phyloP scores from a whole-genome alignment of 805 yeast genomes.

The Hanseniaspora osmophila region DNA sequence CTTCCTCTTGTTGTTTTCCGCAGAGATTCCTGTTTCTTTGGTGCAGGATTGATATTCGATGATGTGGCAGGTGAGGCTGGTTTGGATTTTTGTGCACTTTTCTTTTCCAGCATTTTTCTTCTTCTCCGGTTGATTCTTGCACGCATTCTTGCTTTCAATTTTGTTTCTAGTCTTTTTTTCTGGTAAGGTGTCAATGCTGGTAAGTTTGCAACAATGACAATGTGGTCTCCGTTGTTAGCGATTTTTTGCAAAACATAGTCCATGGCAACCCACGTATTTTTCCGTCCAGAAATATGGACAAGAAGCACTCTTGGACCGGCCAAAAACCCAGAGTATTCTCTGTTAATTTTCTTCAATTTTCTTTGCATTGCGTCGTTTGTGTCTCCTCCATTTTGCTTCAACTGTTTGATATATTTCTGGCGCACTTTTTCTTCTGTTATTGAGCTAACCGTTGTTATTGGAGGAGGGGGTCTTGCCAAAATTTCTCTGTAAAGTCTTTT shows the following conservation, averaged over 20 bases:
- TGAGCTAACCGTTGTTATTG: not conserved
- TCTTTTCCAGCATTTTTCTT: conserved; percentile 1
- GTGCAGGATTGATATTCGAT: not conserved
- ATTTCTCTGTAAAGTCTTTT: not conserved
- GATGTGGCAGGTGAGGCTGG: conserved; percentile 5
- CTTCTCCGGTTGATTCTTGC: conserved; percentile 14
- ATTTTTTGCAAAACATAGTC: conserved; percentile 51
- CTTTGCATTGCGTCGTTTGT: conserved; percentile 6
- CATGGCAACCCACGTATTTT: conserved; percentile 70
- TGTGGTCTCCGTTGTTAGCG: conserved; percentile 50
- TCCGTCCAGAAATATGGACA: conserved; percentile 55
- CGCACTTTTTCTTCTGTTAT: not conserved
- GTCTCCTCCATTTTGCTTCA: conserved; percentile 1
- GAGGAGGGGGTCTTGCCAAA: not conserved
- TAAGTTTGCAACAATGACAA: conserved; percentile 41
- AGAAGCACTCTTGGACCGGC: conserved; percentile 34
- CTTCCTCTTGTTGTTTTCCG: conserved; percentile 1
- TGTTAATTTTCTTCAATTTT: conserved; percentile 14
- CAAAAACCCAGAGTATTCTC: conserved; percentile 16
- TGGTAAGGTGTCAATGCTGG: conserved; percentile 9
- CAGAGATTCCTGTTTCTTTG: conserved; percentile 1
- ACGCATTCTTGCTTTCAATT: conserved; percentile 1
- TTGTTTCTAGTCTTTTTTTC: conserved; percentile 16
- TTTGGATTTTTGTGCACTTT: conserved; percentile 3
- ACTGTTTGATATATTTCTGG: not conserved